Evolutionary conservation across 2,329 filamentous ascomycete species (phyloP), one percentile per base, ranked within the genome.

Genomic region (Gliomastix tumulicola): DNA sequence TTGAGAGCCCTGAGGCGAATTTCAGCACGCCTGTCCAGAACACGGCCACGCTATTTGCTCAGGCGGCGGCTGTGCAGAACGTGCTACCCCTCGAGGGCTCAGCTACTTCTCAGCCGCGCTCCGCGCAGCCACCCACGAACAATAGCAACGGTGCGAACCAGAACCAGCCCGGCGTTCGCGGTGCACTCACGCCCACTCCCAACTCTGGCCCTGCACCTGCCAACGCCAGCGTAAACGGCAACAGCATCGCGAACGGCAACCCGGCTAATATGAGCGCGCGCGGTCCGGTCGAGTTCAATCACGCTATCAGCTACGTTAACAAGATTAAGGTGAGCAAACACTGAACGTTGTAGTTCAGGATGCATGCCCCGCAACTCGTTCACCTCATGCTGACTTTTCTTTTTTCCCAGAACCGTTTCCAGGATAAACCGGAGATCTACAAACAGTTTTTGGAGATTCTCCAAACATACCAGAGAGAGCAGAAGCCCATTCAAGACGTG

Each of bases 291-390:
- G 92, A 98, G 55, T 98, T 98, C 61, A 98, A 98, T 56, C 92
- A 98, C 63, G 92, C 92, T 1, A 98, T 98, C 45, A 97, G 89
- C 58, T 98, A 98, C 53, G 92, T 98, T 37, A 98, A 98, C 57
- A 98, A 98, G 66, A 98, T 98, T 53, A 98, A 98, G 82, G 89
- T 92, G 65, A 59, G 74, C 49, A 13, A 28, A 28, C 10, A 7
- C n/a, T n/a, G 13, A 28, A 13, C 17, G 4, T 28, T 7, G 10
- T 28, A 10, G 13, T 28, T 28, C 17, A 13, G n/a, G n/a, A n/a
- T n/a, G n/a, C n/a, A n/a, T n/a, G n/a, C n/a, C n/a, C n/a, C n/a
- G n/a, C n/a, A n/a, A n/a, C n/a, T n/a, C n/a, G 21, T 28, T 28
- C 13, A 28, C 13, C 25, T 28, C 17, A 13, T 28, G n/a, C 33